Evolutionary conservation across 2,329 filamentous ascomycete genomes (phyloP), one percentile per base, ranked within the genome.

Genomic region (Pyricularia pennisetigena): DNA sequence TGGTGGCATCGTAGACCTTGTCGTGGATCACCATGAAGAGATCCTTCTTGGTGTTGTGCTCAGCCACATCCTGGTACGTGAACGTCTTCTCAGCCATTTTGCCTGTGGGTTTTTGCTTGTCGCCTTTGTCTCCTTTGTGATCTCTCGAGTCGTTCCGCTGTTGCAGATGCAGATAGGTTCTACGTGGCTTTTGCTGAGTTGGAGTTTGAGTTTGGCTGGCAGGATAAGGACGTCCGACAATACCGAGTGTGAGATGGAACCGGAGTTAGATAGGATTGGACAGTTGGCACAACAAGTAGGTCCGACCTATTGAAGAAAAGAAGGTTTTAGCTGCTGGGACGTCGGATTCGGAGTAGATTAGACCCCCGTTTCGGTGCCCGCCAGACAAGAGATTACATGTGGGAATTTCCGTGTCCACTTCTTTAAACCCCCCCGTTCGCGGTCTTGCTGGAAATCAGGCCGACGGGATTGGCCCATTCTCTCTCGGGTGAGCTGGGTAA

Each of bases 41-140:
- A 79, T 98, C 93, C 86, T 93, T 97, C 89, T 97, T 97, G 81
- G 86, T 89, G 83, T 90, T 92, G 86, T 97, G 93, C 81, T 88
- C 87, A 71, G 90, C 85, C 81, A 97, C 87, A 80, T 97, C 92
- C 76, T 90, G 84, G 82, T 88, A 92, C 75, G 91, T 95, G 82
- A 89, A 86, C 76, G 87, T 82, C 76, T 78, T 76, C 71, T 74
- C 16, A 69, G 79, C 75, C 80, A 82, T 82, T 73, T 76, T 79
- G 74, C 26, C 29, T 68, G 68, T 68, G 28, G 20, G 63, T 59
- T 59, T 26, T 26, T 12, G 23, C 5, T 24, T 24, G 6, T 61
- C 23, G n/a, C 54, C 2, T 59, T 24, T 24, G 23, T 26, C 41
- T 54, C 10, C 16, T n/a, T 54, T 54, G 16, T n/a, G 16, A 6